Evolutionary conservation across 2,329 filamentous ascomycete genomes (phyloP).

Genomic region (Xylaria sp.): DNA sequence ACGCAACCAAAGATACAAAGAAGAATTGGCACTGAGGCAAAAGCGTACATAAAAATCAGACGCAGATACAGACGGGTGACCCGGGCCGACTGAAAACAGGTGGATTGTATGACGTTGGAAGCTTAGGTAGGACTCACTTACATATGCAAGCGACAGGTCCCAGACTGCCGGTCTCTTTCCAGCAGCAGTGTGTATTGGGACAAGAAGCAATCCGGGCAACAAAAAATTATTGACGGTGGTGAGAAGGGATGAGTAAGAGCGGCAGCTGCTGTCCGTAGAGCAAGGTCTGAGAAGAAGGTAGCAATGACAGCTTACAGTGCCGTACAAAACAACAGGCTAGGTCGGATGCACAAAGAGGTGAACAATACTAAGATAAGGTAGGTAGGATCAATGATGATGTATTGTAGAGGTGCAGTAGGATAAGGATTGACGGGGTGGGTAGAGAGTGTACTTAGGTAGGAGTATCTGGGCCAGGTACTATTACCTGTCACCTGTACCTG

Average conservation of each 20-base stretch:
- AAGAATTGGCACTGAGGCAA: conserved; percentile 4
- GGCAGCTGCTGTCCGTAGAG: conserved; percentile 21
- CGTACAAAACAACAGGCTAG: conserved; percentile 1
- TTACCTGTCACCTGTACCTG: not conserved
- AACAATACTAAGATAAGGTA: conserved; percentile 2
- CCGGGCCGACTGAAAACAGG: conserved; percentile 7
- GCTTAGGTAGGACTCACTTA: conserved; percentile 21
- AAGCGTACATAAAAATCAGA: not conserved
- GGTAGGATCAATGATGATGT: not conserved
- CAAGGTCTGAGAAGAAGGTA: conserved; percentile 1
- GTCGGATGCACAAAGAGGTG: conserved; percentile 6
- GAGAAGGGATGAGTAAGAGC: not conserved
- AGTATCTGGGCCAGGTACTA: not conserved
- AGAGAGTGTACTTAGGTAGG: not conserved
- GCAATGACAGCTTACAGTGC: conserved; percentile 1
- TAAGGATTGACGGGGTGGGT: conserved; percentile 2
- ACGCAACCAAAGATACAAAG: conserved; percentile 1
- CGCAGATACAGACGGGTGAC: conserved; percentile 2
- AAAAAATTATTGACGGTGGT: conserved; percentile 3
- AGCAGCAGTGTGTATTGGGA: conserved; percentile 13
- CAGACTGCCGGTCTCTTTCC: conserved; percentile 6
- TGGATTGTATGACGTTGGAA: conserved; percentile 30
- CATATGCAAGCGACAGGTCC: conserved; percentile 2
- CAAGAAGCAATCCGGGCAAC: conserved; percentile 11
- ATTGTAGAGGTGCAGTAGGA: conserved; percentile 5